phyloP scores from a whole-genome alignment of 345 rosid species.

The Aquilaria malaccensis region DNA sequence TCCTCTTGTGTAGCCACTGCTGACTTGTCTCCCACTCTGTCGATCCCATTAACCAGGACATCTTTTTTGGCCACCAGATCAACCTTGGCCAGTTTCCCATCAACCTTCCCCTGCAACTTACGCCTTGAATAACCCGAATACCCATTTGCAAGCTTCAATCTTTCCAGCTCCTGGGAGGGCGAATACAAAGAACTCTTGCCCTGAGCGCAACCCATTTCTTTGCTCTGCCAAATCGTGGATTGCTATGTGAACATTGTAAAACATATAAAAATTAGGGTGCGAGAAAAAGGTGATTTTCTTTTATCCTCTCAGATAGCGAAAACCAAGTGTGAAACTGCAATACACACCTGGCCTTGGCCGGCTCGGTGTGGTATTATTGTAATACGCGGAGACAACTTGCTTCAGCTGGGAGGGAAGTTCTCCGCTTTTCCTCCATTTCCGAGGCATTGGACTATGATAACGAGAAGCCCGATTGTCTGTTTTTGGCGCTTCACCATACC shows the following conservation, averaged over 20 bases:
- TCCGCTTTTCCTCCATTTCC: no score
- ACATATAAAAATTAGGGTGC: background rate
- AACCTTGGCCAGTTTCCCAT: slow-evolving; percentile 12
- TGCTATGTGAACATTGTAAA: slow-evolving; percentile 13
- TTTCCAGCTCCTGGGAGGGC: slow-evolving; percentile 13
- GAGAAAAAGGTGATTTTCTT: no score
- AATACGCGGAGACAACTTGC: no score
- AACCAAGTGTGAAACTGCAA: no score
- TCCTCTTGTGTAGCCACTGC: slow-evolving; percentile 8
- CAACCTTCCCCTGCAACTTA: slow-evolving; percentile 5
- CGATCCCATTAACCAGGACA: slow-evolving; percentile 1
- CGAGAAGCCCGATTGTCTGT: no score
- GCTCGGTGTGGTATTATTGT: no score
- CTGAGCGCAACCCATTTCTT: slow-evolving; percentile 40
- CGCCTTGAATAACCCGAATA: slow-evolving; percentile 12
- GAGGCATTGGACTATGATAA: no score
- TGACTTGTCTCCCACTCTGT: slow-evolving; percentile 8
- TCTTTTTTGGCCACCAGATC: slow-evolving; percentile 8
- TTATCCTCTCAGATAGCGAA: no score
- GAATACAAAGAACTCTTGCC: slow-evolving; percentile 20
- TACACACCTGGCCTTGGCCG: no score
- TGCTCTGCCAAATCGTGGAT: slow-evolving; percentile 9
- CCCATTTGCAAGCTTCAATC: slow-evolving; percentile 20
- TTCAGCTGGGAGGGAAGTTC: no score
- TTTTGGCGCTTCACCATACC: no score